A percentile compares a stretch with the other conserved stretches of the same genome.
Evolutionary conservation across 345 rosid species (phyloP).

Genomic region (Reutealis trisperma): DNA sequence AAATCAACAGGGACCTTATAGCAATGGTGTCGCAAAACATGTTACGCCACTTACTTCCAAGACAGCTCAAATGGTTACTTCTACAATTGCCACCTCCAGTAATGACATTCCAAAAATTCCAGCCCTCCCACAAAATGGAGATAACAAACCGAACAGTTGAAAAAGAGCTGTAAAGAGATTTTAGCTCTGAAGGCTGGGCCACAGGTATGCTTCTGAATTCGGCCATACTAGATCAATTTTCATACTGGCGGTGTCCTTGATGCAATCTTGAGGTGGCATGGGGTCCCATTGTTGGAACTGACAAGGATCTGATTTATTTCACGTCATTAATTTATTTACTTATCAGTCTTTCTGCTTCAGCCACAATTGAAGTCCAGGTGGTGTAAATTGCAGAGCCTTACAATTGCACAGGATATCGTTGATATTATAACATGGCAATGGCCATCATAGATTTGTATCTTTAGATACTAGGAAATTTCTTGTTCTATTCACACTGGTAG

Average conservation of each 20-base stretch:
- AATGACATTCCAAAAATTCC: constrained; percentile 42
- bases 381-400: constrained; percentile 29
- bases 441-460: constrained; percentile 22
- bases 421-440: constrained; percentile 14
- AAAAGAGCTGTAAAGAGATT: constrained; percentile 19
- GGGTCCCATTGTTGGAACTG: constrained; percentile 27
- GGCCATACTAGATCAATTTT: constrained; percentile 10
- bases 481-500: constrained; percentile 16
- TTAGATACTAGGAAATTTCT: constrained; percentile 21
- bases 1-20: constrained; percentile 42
- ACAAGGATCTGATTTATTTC: constrained; percentile 24
- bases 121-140: constrained; percentile 44
- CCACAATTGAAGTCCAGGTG: constrained; percentile 24
- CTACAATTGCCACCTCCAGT: constrained; percentile 27
- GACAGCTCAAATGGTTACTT: constrained; percentile 33
- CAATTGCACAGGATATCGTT: constrained; percentile 23
- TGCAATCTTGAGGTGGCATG: constrained; percentile 12
- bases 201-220: constrained; percentile 24
- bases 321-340: constrained; percentile 19
- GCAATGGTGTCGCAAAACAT: constrained; percentile 50
- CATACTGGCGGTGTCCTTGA: constrained; percentile 17
- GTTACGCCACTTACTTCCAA: constrained; percentile 35
- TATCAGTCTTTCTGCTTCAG: constrained; percentile 19
- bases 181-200: constrained; percentile 16
- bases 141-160: constrained; percentile 41